phyloP scores from a whole-genome alignment of 208 protist genomes.

The Tritrichomonas foetus region DNA sequence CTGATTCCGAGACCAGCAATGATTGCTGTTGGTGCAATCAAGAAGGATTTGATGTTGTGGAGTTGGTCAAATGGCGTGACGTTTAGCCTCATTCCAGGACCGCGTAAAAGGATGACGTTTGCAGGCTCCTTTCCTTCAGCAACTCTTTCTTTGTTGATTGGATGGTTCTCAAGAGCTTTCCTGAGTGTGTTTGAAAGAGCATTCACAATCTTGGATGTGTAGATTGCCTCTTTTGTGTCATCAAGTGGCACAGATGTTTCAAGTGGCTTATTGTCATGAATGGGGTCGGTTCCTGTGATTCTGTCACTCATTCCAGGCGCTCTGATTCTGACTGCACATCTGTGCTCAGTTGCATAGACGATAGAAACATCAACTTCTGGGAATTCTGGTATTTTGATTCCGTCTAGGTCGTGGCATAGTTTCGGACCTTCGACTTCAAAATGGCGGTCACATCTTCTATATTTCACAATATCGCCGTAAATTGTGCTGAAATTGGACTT shows the following conservation, averaged over 20 bases:
- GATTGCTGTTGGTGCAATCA: constrained; percentile 6
- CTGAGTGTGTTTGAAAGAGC: neutral
- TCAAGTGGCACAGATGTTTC: neutral
- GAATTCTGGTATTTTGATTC: constrained; percentile 24
- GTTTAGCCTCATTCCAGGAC: neutral
- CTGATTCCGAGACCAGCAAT: constrained; percentile 4
- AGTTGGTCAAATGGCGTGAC: neutral
- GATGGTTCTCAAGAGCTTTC: neutral
- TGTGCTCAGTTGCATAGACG: neutral
- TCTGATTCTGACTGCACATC: neutral
- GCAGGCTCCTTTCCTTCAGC: neutral
- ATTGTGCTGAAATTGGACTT: constrained; percentile 38
- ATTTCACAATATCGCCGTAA: neutral
- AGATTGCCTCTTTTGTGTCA: neutral
- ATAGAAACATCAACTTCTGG: neutral
- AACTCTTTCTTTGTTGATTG: neutral
- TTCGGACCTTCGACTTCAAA: constrained; percentile 32
- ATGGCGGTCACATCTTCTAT: constrained; percentile 27
- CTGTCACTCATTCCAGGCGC: neutral
- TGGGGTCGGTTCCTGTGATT: constrained; percentile 31
- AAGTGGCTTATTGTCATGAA: neutral
- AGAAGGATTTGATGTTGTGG: neutral
- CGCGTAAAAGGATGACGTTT: neutral
- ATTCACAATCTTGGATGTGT: constrained; percentile 28
- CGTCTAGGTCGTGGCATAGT: neutral